Evolutionary conservation across 2,329 filamentous ascomycete species (phyloP).

Genomic region (Metarhizium humberi): DNA sequence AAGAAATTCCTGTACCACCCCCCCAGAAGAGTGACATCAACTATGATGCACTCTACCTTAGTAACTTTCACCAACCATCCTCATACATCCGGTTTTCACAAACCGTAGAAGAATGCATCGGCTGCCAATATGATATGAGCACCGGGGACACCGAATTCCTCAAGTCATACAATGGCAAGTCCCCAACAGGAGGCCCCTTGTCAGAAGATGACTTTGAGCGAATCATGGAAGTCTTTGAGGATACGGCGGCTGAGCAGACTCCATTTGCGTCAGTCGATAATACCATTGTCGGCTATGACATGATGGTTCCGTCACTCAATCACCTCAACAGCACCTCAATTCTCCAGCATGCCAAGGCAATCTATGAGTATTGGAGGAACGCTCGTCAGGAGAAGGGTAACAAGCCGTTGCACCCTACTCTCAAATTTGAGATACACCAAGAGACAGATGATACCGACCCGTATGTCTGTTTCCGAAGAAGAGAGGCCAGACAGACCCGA

Average conservation of each 20-base stretch:
- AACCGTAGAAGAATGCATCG: conserved; percentile 91
- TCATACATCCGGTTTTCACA: conserved; percentile 98
- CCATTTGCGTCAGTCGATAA: conserved; percentile 88
- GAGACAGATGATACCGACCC: conserved; percentile 94
- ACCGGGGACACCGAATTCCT: conserved; percentile 83
- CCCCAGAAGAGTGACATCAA: conserved; percentile 57
- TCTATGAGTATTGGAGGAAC: conserved; percentile 85
- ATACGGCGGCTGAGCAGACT: conserved; percentile 71
- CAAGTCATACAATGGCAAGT: conserved; percentile 73
- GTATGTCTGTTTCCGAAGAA: conserved; percentile 94
- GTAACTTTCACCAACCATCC: conserved; percentile 69
- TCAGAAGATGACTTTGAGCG: conserved; percentile 89
- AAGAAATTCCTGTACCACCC: conserved; percentile 58
- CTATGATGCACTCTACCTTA: conserved; percentile 84
- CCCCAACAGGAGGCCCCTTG: conserved; percentile 52
- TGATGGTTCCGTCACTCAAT: conserved; percentile 61
- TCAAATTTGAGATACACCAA: conserved; percentile 91
- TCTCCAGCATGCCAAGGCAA: conserved; percentile 56
- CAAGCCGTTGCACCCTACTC: conserved; percentile 61
- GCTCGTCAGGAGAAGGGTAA: conserved; percentile 59
- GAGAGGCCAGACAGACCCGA: conserved; percentile 86
- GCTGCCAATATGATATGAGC: conserved; percentile 88
- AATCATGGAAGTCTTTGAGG: conserved; percentile 91
- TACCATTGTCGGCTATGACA: conserved; percentile 67
- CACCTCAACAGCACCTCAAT: conserved; percentile 40